Evolutionary conservation across 2,329 filamentous ascomycete species (phyloP), one percentile per base, ranked within the genome.

Genomic region (Helicocarpus griseus): DNA sequence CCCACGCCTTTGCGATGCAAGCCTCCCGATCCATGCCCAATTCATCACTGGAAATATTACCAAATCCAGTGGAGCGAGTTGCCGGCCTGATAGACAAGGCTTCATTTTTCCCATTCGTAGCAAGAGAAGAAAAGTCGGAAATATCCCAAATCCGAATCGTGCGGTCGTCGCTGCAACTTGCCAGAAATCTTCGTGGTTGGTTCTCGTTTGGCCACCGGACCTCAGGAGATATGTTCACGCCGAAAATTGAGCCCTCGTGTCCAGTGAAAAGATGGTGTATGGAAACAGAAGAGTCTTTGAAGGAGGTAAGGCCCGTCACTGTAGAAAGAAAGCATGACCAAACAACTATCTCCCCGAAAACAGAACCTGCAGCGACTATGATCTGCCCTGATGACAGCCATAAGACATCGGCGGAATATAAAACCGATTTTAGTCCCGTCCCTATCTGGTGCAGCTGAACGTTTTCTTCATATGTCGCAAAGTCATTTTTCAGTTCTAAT

Each of bases 241-340:
- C 90, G 58, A 96, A 98, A 26, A 98, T 85, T 0, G 91, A 96
- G 0, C 93, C 93, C 62, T 96, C 89, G 61, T 98, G 93, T 0
- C 80, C 81, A 7, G 75, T 74, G 60, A 83, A 82, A 40, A 77
- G 73, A 56, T 77, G 75, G 58, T 81, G 78, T 13, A 77, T 72
- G 4, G 66, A 69, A 13, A 70, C 65, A 22, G 57, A 56, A 26
- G 63, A 63, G 33, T 58, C 45, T 8, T 55, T 29, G 7, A 46
- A 52, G 13, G 52, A 44, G 17, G 52, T 44, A 13, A 59, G 50
- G 38, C 43, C 41, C 1, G 52, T 48, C 41, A 54, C 41, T 21
- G 44, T 17, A 35, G 8, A 11, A 35, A 77, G 59, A 44, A 72
- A 69, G 59, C 81, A 89, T 57, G 83, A 87, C 93, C 93, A 97